Evolutionary conservation across 345 rosid species (phyloP).

Genomic region (Linum usitatissimum): DNA sequence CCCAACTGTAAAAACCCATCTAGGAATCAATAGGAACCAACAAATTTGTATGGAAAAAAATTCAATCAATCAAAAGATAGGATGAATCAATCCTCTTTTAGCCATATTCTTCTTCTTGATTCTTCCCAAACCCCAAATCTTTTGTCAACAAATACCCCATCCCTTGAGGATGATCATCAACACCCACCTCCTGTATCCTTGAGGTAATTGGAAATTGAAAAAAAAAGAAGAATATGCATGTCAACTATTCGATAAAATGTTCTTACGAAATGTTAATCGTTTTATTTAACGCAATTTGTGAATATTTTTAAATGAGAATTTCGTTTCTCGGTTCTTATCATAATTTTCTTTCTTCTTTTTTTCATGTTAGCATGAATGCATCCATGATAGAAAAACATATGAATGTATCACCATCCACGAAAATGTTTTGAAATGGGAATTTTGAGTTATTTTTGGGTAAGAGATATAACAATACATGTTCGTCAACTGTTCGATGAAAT

Average conservation of each 20-base stretch:
- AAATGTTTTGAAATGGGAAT: too few relatives aligned
- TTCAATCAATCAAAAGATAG: not conserved
- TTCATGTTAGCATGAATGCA: too few relatives aligned
- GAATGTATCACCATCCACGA: too few relatives aligned
- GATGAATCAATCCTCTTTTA: not conserved
- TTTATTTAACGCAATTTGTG: not conserved
- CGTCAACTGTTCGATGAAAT: too few relatives aligned
- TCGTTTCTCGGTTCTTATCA: too few relatives aligned
- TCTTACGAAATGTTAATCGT: too few relatives aligned
- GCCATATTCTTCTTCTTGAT: slow-evolving; percentile 1
- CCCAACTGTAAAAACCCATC: not conserved
- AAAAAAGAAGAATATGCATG: not conserved
- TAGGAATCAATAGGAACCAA: not conserved
- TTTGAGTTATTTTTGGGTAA: too few relatives aligned
- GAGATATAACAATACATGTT: too few relatives aligned
- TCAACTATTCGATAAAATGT: not conserved
- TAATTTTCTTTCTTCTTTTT: too few relatives aligned
- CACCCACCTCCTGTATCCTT: slow-evolving; percentile 20
- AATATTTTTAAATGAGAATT: too few relatives aligned
- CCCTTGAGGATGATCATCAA: slow-evolving; percentile 1
- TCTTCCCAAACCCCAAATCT: not conserved
- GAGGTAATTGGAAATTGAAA: slow-evolving; percentile 15
- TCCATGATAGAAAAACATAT: too few relatives aligned
- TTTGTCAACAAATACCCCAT: not conserved
- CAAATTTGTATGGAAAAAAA: not conserved